A percentile compares a stretch with the other conserved stretches of the same genome.
phyloP scores from a whole-genome alignment of 2,329 filamentous ascomycete genomes.

The Cladosporium sphaerospermum region DNA sequence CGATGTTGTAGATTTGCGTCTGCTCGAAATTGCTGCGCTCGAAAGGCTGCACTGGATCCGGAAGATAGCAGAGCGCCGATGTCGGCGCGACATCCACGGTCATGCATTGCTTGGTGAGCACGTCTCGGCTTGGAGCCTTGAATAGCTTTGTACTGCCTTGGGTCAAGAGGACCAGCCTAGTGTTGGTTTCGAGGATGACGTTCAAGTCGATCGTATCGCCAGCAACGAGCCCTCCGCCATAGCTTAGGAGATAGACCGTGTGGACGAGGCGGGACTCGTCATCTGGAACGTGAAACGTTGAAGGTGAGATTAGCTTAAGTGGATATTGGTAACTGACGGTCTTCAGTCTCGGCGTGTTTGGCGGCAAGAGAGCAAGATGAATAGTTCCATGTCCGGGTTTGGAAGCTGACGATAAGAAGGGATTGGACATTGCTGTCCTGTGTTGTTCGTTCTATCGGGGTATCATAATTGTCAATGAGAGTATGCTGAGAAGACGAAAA shows the following conservation, averaged over 20 bases:
- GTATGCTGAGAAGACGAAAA: not conserved
- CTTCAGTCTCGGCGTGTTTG: constrained; percentile 63
- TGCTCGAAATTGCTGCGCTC: constrained; percentile 78
- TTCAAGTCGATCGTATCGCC: constrained; percentile 74
- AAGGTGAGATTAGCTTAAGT: constrained; percentile 82
- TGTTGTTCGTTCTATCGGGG: constrained; percentile 16
- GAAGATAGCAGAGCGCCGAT: constrained; percentile 59
- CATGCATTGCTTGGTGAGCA: constrained; percentile 34
- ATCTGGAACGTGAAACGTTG: constrained; percentile 46
- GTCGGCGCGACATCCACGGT: constrained; percentile 42
- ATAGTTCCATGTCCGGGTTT: constrained; percentile 73
- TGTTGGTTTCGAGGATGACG: constrained; percentile 57
- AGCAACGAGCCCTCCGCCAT: constrained; percentile 86
- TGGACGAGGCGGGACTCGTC: constrained; percentile 51
- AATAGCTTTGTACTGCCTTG: constrained; percentile 93
- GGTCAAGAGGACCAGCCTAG: constrained; percentile 57
- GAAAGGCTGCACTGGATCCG: constrained; percentile 92
- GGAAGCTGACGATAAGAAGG: constrained; percentile 69
- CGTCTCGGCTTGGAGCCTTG: constrained; percentile 57
- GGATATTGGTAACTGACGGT: constrained; percentile 86
- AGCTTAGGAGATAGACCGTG: constrained; percentile 83
- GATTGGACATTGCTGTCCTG: constrained; percentile 44
- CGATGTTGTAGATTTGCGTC: constrained; percentile 64
- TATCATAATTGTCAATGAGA: constrained; percentile 13
- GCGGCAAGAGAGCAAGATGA: constrained; percentile 65